Base-by-base conservation (phyloP, 1,284 basidiomycete species). In the Papiliotrema terrestris region DNA sequence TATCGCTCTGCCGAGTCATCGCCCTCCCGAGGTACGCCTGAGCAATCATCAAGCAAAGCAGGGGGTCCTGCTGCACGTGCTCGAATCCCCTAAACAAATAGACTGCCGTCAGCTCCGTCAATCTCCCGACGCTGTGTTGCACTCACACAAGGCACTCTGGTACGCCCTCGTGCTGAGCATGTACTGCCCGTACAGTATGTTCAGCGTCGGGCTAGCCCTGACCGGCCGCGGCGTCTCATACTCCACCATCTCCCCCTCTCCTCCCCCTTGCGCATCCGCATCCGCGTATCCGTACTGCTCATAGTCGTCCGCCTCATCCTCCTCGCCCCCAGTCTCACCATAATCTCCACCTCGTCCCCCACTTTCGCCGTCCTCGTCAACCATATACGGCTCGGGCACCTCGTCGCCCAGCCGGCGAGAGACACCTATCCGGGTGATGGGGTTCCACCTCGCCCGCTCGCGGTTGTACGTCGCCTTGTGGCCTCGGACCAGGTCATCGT, bases 1-100 rank as follows among this genome's bases (percentile, higher is more conserved):
- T 98, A 76, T 98, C 95, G 6, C 88, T 86, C 71, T 97, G 93
- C 11, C 95, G 83, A 64, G 95, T 91, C 84, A 91, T 91, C 0
- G 91, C 87, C 37, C 95, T 83, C 9, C 91, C 89, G 36, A 95
- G 79, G 44, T 89, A 96, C 0, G 90, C 86, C 38, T 93, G 84
- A 0, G 87, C 88, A 6, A 95, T 80, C 36, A 82, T 84, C 15
- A 98, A 78, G 68, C 88, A 92, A 19, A 96, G 80, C 70, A 96
- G 80, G 0, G 93, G 88, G 70, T 98, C 91, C 26, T 88, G 81
- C 0, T 84, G 87, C 59, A 86, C 86, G 58, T 89, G 82, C 58
- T 93, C 91, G 71, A 89, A 91, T 0, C 91, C 91, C 61, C 93
- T 86, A 37, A 94, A 75, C 38, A 95, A 80, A 69, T 98, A 97